Percentiles rank a stretch among this genome's conserved stretches.
phyloP scores from a whole-genome alignment of 1,284 basidiomycete genomes.

The Xerocomus nothofagi region DNA sequence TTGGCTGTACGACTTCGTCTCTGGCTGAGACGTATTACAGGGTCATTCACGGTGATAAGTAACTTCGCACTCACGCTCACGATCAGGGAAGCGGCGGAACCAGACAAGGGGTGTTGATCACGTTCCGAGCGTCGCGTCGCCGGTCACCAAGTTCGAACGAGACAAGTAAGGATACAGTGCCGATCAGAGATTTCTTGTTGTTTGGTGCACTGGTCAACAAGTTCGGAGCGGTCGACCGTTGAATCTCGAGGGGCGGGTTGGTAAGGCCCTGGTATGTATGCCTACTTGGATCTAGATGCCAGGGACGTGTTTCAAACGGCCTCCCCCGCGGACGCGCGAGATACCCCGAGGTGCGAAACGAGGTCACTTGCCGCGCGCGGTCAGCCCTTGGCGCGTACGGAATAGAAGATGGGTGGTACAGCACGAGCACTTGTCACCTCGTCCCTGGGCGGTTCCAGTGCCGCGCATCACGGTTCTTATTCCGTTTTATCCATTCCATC shows the following conservation, averaged over 20 bases:
- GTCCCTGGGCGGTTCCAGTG: not conserved
- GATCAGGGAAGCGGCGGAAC: not conserved
- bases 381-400: not conserved
- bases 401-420: no score
- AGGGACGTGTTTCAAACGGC: not conserved
- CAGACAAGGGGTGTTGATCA: not conserved
- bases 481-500: no score
- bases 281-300: not conserved
- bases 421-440: not conserved
- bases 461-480: not conserved
- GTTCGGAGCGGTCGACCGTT: not conserved
- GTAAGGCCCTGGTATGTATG: not conserved
- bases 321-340: constrained; percentile 1
- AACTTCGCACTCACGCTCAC: no score
- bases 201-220: not conserved
- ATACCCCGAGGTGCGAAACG: not conserved
- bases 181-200: not conserved
- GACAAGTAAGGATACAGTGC: not conserved
- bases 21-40: not conserved
- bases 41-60: not conserved
- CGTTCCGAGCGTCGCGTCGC: not conserved
- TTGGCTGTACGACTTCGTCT: not conserved
- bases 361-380: not conserved
- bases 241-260: not conserved
- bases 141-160: not conserved